Evolutionary conservation across 306 rosid genomes (phyloP).

Genomic region (Quercus bicolor): DNA sequence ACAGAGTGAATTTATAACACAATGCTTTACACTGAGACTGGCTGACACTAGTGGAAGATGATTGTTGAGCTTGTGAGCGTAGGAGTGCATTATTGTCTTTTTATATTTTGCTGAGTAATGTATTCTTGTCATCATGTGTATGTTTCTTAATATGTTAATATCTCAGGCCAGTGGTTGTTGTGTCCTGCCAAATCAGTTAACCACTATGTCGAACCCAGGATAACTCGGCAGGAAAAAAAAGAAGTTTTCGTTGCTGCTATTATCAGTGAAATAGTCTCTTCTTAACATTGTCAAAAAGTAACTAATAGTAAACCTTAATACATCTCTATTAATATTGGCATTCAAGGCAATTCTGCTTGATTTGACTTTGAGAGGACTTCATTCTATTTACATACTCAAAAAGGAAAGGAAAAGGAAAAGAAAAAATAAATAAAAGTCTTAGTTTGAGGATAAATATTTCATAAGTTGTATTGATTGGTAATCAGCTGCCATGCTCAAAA

Average conservation of each 20-base stretch:
- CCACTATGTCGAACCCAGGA: background rate
- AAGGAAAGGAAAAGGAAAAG: background rate
- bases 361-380: background rate
- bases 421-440: background rate
- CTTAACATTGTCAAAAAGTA: background rate
- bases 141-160: too few species aligned
- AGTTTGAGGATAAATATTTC: background rate
- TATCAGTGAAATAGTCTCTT: background rate
- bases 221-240: background rate
- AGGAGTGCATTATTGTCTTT: too few species aligned
- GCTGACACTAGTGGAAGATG: too few species aligned
- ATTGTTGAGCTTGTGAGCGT: too few species aligned
- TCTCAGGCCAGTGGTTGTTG: too few species aligned
- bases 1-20: background rate
- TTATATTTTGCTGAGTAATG: too few species aligned
- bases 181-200: too few species aligned
- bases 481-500: conserved; percentile 28
- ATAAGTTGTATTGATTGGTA: background rate
- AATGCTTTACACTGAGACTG: too few species aligned
- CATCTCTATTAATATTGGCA: background rate
- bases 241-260: background rate
- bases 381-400: background rate
- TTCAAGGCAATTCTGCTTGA: background rate
- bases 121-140: too few species aligned
- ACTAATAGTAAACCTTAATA: background rate